Base-by-base conservation (phyloP, 2,329 filamentous ascomycete species). In the Anisogramma anomala region DNA sequence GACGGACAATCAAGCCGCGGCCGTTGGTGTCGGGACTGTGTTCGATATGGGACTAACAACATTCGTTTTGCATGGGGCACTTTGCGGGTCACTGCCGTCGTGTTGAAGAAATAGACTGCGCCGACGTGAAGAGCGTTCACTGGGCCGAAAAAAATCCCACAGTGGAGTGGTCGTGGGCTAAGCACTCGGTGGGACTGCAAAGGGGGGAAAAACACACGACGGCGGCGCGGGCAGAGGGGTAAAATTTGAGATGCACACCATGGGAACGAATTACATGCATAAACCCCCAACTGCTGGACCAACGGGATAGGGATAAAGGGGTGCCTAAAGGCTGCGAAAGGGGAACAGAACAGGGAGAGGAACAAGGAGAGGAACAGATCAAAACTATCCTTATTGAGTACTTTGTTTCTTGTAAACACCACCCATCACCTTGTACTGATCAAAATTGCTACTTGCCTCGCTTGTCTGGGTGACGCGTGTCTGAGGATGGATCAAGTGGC, bases 341-440 rank as follows among this genome's bases (percentile, higher is more conserved):
- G 3, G 27, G 14, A 22, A n/a, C 9, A 15, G 25, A n/a, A n/a
- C n/a, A n/a, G 20, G 13, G n/a, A 10, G 19, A 2, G 27, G 14
- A 22, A n/a, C 9, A 15, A 19, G n/a, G n/a, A 26, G 22, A 11
- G 33, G 23, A 34, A 31, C 17, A 2, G 20, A 30, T 37, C 18
- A 36, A 15, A 28, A 10, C 13, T 27, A 9, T 30, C n/a, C n/a
- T n/a, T n/a, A n/a, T 36, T 18, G 23, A 36, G 32, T 15, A 30
- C 26, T 37, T 45, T 34, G 19, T 42, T 37, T 45, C 42, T 41
- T 42, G 42, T 45, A 45, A 34, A 41, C 30, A 33, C 30, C 28
- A 35, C 18, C 27, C 8, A 17, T 33, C 2, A 3, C 17, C 23
- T 9, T 26, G 8, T 13, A 18, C 18, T 28, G 4, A 26, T 23